Conservation (phyloP, 208 protist species). For the Trypanosoma grayi region DNA sequence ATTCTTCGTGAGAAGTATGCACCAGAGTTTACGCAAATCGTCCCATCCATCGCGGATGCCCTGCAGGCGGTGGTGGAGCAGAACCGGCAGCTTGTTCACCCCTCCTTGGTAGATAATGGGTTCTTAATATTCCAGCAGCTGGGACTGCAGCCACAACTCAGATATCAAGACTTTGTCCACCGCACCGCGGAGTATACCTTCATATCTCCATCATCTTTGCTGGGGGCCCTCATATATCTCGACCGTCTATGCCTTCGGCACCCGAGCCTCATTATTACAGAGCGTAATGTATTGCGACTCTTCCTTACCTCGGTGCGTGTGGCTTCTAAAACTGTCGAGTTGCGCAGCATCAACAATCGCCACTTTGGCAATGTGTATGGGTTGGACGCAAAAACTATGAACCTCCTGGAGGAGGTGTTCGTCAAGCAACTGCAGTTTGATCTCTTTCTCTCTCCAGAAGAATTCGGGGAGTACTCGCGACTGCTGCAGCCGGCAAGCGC, state of each 20-base stretch:
- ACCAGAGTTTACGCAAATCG: constrained; percentile 75
- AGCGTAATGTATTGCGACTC: constrained; percentile 64
- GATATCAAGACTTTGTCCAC: constrained; percentile 36
- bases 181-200: constrained; percentile 72
- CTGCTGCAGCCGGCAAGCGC: constrained; percentile 35
- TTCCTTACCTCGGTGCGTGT: constrained; percentile 76
- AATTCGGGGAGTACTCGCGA: constrained; percentile 68
- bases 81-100: constrained; percentile 36
- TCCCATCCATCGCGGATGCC: constrained; percentile 65
- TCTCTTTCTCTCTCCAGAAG: constrained; percentile 63
- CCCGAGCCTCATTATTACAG: constrained; percentile 54
- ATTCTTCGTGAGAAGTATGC: constrained; percentile 80
- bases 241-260: constrained; percentile 70
- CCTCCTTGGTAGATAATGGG: constrained; percentile 1
- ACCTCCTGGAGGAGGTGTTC: constrained; percentile 70
- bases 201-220: constrained; percentile 72
- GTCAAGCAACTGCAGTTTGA: constrained; percentile 75
- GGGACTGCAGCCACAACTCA: constrained; percentile 10
- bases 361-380: constrained; percentile 79
- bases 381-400: constrained; percentile 60
- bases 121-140: constrained; percentile 11
- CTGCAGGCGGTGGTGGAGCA: constrained; percentile 49
- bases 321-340: constrained; percentile 81
- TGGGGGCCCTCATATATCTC: constrained; percentile 76
- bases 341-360: constrained; percentile 85